Base-by-base conservation (phyloP, 345 rosid genomes). In the Lepidium didymum region DNA sequence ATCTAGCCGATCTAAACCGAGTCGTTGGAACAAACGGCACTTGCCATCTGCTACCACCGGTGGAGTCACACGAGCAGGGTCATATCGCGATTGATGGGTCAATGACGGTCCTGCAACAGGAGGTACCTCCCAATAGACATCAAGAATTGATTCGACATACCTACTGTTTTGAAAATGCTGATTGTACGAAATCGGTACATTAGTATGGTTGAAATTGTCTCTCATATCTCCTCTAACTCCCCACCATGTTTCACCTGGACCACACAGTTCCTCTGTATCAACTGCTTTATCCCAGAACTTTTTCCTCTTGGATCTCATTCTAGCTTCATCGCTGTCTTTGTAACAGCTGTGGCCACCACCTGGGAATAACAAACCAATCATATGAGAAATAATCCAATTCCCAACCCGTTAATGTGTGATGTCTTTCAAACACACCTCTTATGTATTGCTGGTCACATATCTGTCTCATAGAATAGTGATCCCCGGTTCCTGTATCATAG, bases 321-420 rank as follows among this genome's bases (percentile, higher is more conserved):
- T 82, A 12, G 91, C 90, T 83, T 95, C 99, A 60, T 91, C 99
- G 18, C 99, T 84, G 62, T 91, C 95, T 68, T 61, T 78, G 64
- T 89, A 89, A 84, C 99, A 95, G 79, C 96, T 91, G 67, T 95
- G 99, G 11, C 99, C 99, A 19, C 99, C 99, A 51, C 99, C 99
- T 95, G 84, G 43, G 62, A 41, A 62, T 42, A 7, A 60, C 31
- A 44, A 47, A 52, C 51, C 18, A 13, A 59, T 8, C 55, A 65
- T 50, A 46, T 64, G 55, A 66, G 76, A 37, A 45, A 31, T 31
- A 29, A 46, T 29, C 38, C 47, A 47, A 29, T 33, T 19, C 56
- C 41, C 56, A 62, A 27, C 23, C 27, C 18, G 29, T 15, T 47
- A 64, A 8, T 13, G 46, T 46, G 29, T 37, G 61, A 33, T 54